Percentiles rank a stretch among this genome's conserved stretches.
Conservation (phyloP, 805 yeast species). For the Dipodascus geniculatus region DNA sequence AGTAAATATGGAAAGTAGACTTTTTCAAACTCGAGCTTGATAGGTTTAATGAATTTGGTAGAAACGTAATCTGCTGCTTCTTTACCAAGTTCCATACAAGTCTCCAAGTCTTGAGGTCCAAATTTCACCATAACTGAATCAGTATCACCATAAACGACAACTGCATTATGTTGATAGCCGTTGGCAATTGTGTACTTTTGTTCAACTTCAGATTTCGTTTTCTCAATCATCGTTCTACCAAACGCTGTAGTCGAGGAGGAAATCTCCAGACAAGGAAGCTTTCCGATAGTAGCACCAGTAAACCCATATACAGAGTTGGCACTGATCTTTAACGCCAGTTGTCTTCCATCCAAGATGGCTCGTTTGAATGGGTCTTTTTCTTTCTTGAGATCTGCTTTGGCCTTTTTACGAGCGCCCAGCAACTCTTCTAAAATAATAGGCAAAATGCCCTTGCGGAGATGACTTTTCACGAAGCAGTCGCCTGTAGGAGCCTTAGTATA, state of each 20-base stretch:
- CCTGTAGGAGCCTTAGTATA: constrained; percentile 85
- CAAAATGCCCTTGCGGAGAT: constrained; percentile 67
- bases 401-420: constrained; percentile 82
- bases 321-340: constrained; percentile 87
- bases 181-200: constrained; percentile 65
- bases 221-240: constrained; percentile 95
- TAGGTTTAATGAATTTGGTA: constrained; percentile 64
- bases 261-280: constrained; percentile 90
- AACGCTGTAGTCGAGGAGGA: constrained; percentile 92
- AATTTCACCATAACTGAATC: constrained; percentile 99
- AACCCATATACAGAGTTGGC: constrained; percentile 98
- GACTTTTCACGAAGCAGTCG: constrained; percentile 53
- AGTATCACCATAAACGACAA: constrained; percentile 95
- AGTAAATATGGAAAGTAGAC: constrained; percentile 89
- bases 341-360: constrained; percentile 94
- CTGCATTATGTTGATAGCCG: constrained; percentile 75
- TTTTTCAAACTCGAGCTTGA: constrained; percentile 91
- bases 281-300: constrained; percentile 98
- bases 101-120: constrained; percentile 67
- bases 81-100: constrained; percentile 84
- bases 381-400: constrained; percentile 77
- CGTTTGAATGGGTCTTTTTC: constrained; percentile 91
- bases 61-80: constrained; percentile 91
- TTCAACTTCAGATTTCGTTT: constrained; percentile 79
- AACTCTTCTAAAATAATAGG: constrained; percentile 89